A percentile compares a stretch with the other conserved stretches of the same genome.
Evolutionary conservation across 2,329 filamentous ascomycete species (phyloP).

Genomic region (Coniella vitis): DNA sequence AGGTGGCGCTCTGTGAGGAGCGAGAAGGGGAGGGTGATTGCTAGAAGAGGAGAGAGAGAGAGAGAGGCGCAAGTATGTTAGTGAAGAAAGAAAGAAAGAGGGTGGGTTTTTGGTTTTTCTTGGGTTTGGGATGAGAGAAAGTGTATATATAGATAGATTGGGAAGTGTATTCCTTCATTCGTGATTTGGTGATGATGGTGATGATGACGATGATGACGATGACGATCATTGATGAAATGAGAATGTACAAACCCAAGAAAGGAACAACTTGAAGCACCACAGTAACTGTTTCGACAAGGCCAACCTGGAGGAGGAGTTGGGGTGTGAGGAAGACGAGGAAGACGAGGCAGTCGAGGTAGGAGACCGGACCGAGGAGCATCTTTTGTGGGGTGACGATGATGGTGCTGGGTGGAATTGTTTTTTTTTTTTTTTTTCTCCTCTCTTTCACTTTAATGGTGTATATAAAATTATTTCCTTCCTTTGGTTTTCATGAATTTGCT

Average conservation of each 20-base stretch:
- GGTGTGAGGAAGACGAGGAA: conserved; percentile 64
- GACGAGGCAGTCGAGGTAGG: too few species aligned
- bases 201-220: too few species aligned
- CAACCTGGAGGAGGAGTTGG: conserved; percentile 63
- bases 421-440: not conserved
- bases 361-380: conserved; percentile 71
- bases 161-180: too few species aligned
- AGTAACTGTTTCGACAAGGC: conserved; percentile 49
- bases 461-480: not conserved
- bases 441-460: not conserved
- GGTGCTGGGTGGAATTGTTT: too few species aligned
- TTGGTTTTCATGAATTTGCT: too few species aligned
- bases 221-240: too few species aligned
- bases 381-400: too few species aligned
- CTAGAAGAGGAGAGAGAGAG: conserved; percentile 28
- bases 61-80: not conserved
- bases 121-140: not conserved
- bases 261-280: conserved; percentile 59
- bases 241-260: conserved; percentile 70
- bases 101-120: not conserved
- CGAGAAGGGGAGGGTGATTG: conserved; percentile 49
- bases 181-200: too few species aligned
- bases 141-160: not conserved
- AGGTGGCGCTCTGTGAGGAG: conserved; percentile 54
- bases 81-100: too few species aligned